Evolutionary conservation across 1,139 yeast genomes (phyloP).

Genomic region (Suhomyces chickasaworum): DNA sequence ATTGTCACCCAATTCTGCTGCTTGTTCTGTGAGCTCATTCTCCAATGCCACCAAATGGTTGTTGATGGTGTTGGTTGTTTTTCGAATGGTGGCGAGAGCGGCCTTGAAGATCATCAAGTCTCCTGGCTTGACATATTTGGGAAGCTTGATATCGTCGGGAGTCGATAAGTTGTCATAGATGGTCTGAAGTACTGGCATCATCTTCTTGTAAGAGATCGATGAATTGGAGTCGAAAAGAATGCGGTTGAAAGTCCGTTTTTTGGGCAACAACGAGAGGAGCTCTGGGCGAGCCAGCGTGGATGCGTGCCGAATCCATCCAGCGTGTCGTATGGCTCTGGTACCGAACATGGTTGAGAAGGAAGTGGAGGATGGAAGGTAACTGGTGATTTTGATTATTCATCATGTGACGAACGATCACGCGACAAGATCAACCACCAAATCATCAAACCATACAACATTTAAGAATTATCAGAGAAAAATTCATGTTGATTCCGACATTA

Average conservation of each 20-base stretch:
- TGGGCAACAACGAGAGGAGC: constrained; percentile 56
- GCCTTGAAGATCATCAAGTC: constrained; percentile 72
- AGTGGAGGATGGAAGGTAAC: neutral
- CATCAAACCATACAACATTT: no score
- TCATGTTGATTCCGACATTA: no score
- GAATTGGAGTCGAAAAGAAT: constrained; percentile 69
- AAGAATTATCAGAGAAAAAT: no score
- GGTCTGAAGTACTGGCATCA: constrained; percentile 53
- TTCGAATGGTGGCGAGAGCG: constrained; percentile 63
- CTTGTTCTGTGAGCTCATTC: constrained; percentile 69
- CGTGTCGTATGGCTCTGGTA: neutral
- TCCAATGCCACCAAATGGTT: constrained; percentile 61
- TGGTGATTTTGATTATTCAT: neutral
- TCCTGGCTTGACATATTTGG: constrained; percentile 47
- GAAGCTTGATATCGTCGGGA: constrained; percentile 39
- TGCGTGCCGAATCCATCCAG: neutral
- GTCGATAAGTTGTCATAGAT: constrained; percentile 50
- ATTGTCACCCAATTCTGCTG: constrained; percentile 81
- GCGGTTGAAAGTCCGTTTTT: constrained; percentile 55
- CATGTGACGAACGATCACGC: neutral
- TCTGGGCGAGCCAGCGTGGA: constrained; percentile 35
- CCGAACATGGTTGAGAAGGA: neutral
- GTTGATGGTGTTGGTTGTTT: constrained; percentile 60
- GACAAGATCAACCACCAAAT: no score
- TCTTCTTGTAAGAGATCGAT: constrained; percentile 52